Evolutionary conservation across 768 basidiomycete genomes (phyloP).

Genomic region (Russula sp.): DNA sequence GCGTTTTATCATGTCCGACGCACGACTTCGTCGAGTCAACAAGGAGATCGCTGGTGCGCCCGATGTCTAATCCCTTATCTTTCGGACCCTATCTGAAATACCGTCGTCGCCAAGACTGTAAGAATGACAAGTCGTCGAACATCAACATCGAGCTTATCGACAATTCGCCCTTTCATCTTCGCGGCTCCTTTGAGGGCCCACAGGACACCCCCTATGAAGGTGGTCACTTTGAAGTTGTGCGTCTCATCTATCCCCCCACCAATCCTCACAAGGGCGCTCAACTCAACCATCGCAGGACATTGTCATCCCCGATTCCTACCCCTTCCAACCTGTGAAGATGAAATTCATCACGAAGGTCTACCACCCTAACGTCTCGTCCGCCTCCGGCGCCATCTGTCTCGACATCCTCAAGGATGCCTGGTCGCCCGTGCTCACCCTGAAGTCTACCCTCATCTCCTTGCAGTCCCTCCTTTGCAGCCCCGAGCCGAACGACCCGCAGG

Average conservation of each 20-base stretch:
- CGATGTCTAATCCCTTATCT: not conserved
- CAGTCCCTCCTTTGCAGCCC: constrained; percentile 91
- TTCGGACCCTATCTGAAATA: not conserved
- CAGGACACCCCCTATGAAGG: constrained; percentile 92
- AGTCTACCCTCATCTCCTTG: constrained; percentile 91
- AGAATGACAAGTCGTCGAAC: constrained; percentile 87
- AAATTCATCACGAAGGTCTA: constrained; percentile 97
- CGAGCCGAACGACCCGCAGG: constrained; percentile 94
- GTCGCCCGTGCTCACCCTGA: constrained; percentile 92
- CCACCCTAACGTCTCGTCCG: constrained; percentile 93
- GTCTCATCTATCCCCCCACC: constrained; percentile 29
- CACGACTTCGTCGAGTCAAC: constrained; percentile 82
- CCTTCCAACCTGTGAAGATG: constrained; percentile 96
- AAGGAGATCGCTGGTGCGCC: constrained; percentile 83
- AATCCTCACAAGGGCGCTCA: not conserved
- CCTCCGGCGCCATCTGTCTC: constrained; percentile 91
- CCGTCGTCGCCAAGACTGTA: constrained; percentile 62
- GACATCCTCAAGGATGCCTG: constrained; percentile 89
- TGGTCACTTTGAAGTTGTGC: constrained; percentile 84
- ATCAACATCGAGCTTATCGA: constrained; percentile 85
- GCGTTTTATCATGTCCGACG: constrained; percentile 41
- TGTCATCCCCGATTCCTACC: constrained; percentile 84
- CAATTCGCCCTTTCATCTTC: constrained; percentile 86
- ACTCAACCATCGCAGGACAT: constrained; percentile 63
- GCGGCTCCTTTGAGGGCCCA: constrained; percentile 87